Conservation (phyloP, 1,284 basidiomycete species). For the Heterobasidion irregulare region DNA sequence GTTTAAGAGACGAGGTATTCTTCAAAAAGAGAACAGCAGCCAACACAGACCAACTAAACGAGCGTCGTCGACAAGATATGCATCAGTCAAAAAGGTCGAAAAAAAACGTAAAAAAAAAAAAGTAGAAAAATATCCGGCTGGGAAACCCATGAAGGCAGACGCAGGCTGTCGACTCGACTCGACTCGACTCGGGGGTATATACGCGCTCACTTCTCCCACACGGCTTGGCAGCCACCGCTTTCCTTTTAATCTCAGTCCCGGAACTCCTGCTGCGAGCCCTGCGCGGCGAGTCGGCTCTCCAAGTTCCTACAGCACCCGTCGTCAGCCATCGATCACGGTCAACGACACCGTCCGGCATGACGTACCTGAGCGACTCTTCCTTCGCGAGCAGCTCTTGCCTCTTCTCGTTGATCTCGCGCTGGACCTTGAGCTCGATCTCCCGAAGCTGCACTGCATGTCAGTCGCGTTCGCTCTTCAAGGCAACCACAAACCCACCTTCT, state of each 20-base stretch:
- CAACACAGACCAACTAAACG: too few relatives aligned
- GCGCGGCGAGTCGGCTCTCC: slow-evolving; percentile 84
- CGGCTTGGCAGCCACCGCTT: not conserved
- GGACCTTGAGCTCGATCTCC: slow-evolving; percentile 97
- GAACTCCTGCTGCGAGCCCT: slow-evolving; percentile 42
- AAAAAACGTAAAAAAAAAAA: slow-evolving; percentile 9
- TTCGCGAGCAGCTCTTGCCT: slow-evolving; percentile 93
- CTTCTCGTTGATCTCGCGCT: slow-evolving; percentile 98
- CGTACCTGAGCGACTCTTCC: slow-evolving; percentile 80
- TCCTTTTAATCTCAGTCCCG: slow-evolving; percentile 19
- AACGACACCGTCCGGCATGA: not conserved
- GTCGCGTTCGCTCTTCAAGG: not conserved
- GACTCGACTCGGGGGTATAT: slow-evolving; percentile 1
- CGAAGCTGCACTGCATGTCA: slow-evolving; percentile 52
- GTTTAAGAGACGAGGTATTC: too few relatives aligned
- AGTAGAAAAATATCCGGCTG: slow-evolving; percentile 18
- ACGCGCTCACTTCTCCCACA: not conserved
- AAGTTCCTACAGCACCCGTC: slow-evolving; percentile 50
- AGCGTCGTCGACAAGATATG: too few relatives aligned
- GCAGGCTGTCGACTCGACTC: slow-evolving; percentile 1
- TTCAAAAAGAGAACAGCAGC: too few relatives aligned
- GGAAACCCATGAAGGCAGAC: slow-evolving; percentile 13
- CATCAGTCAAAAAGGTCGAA: slow-evolving; percentile 6
- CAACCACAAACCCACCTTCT: slow-evolving; percentile 53
- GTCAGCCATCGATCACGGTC: not conserved